Base-by-base conservation (phyloP, 2,329 filamentous ascomycete genomes). In the Cladosporium sp. region DNA sequence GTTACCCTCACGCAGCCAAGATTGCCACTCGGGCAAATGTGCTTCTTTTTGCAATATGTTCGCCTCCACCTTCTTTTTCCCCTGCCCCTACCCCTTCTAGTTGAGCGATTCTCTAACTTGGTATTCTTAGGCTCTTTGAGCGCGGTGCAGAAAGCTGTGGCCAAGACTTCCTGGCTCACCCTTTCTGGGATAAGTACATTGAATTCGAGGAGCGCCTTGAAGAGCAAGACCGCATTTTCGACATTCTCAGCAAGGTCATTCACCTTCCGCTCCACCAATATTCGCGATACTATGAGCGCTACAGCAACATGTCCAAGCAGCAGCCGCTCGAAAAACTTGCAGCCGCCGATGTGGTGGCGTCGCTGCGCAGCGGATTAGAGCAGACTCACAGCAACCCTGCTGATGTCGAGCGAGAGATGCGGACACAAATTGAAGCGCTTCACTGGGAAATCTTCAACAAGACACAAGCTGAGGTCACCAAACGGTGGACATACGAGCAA, bases 181-280 rank as follows among this genome's bases (percentile, higher is more conserved):
- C 91, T 1, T 97, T 99, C 77, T 99, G 94, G 94, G 94, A 99
- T 74, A 97, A 96, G 75, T 99, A 96, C 70, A 85, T 99, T 62
- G 94, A 97, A 71, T 97, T 95, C 68, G 94, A 97, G 72, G 92
- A 97, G 71, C 88, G 92, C 1, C 80, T 93, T 61, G 91, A 96
- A 68, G 85, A 88, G 0, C 84, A 88, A 13, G 90, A 95, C 62
- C 90, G 86, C 67, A 90, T 97, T 56, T 96, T 95, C 66, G 85
- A 84, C 39, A 90, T 99, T 57, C 81, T 96, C 53, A 81, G 82
- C 60, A 89, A 92, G 55, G 83, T 97, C 57, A 89, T 96, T 55
- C 84, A 89, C 68, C 91, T 97, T 54, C 93, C 94, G 0, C 90
- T 96, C 84, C 92, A 97, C 70, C 91, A 97, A 71, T 97, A 97